phyloP scores from a whole-genome alignment of 1,284 basidiomycete genomes.

The Veloboletus limbatus region DNA sequence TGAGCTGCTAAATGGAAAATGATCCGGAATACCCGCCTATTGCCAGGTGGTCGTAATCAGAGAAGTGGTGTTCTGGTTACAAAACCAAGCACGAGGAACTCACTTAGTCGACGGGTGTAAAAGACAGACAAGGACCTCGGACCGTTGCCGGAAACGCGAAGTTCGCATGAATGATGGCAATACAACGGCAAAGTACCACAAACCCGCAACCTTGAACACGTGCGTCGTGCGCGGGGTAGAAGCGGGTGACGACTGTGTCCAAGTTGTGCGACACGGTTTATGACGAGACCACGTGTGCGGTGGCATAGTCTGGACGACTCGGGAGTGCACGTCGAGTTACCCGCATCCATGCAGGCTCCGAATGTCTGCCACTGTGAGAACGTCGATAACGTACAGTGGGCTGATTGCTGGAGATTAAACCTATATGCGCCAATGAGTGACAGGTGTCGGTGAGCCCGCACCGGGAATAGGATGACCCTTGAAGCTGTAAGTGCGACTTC shows the following conservation, averaged over 20 bases:
- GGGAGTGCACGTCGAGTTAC: background rate
- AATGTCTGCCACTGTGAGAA: no score
- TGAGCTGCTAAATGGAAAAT: background rate
- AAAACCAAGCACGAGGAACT: slow-evolving; percentile 8
- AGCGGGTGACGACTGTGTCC: background rate
- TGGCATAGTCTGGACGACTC: background rate
- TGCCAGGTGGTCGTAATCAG: slow-evolving; percentile 5
- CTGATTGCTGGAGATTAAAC: background rate
- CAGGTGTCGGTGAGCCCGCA: background rate
- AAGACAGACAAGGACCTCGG: background rate
- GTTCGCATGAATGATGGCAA: slow-evolving; percentile 5
- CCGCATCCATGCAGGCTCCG: no score
- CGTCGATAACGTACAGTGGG: background rate
- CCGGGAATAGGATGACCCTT: no score
- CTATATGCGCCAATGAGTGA: background rate
- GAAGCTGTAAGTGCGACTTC: no score
- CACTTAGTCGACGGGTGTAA: background rate
- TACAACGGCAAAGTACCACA: background rate
- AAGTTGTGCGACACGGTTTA: background rate
- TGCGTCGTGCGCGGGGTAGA: background rate
- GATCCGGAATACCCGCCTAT: background rate
- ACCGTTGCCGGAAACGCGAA: background rate
- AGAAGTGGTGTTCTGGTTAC: background rate
- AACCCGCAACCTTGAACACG: slow-evolving; percentile 1
- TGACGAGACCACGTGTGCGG: background rate